Percentiles rank a stretch among this genome's conserved stretches.
phyloP scores from a whole-genome alignment of 306 rosid genomes.

The Prunus mume region DNA sequence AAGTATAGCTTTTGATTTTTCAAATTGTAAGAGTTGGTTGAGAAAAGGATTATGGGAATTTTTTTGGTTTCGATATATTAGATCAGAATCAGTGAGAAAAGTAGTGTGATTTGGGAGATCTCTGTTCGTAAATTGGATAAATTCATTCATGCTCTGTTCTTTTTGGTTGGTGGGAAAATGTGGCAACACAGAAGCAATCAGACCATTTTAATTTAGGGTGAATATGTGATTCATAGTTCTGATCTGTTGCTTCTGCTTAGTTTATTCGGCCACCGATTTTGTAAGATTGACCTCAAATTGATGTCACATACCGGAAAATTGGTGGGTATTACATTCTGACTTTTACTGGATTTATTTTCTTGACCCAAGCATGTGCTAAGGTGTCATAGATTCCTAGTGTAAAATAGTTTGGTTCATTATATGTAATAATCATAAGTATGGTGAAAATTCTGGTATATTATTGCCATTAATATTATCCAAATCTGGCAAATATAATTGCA shows the following conservation, averaged over 20 bases:
- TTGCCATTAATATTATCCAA: background rate
- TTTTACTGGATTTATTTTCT: background rate
- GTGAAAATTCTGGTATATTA: background rate
- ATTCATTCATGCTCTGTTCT: constrained; percentile 11
- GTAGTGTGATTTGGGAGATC: constrained; percentile 27
- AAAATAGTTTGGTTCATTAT: background rate
- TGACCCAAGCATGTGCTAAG: background rate
- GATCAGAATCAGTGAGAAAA: background rate
- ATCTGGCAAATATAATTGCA: background rate
- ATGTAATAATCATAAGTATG: background rate
- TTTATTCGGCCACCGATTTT: background rate
- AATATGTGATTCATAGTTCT: background rate
- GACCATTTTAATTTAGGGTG: background rate
- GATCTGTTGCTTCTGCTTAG: background rate
- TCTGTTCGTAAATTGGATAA: constrained; percentile 14
- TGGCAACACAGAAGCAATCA: constrained; percentile 10
- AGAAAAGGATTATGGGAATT: constrained; percentile 6
- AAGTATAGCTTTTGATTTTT: constrained; percentile 28
- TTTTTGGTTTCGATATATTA: constrained; percentile 24
- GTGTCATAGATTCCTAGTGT: background rate
- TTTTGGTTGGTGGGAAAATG: constrained; percentile 30
- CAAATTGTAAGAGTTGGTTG: constrained; percentile 9
- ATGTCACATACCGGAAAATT: background rate
- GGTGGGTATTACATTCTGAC: background rate
- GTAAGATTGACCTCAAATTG: background rate